These are phyloP conservation scores for Sutorius eximius DNA, from an alignment of 1,284 basidiomycete genomes.

Conservation along the genomic window DNA sequence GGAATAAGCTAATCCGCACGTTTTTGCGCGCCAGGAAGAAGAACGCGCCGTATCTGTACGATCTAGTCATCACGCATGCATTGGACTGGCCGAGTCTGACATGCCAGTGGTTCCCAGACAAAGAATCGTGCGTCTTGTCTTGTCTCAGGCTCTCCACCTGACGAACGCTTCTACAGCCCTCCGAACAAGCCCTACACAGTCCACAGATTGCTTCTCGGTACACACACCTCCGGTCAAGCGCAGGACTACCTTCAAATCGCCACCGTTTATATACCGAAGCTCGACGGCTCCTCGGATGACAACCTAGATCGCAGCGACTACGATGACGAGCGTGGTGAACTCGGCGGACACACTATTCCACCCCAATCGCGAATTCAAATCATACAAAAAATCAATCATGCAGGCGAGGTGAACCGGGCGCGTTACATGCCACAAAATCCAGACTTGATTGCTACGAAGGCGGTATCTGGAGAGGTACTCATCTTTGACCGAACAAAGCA, in stretches of 20 bases:
- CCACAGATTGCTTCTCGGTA: slow-evolving; percentile 93
- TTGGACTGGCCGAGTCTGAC: slow-evolving; percentile 98
- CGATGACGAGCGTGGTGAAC: slow-evolving; percentile 91
- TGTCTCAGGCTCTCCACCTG: not conserved
- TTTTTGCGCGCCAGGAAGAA: slow-evolving; percentile 72
- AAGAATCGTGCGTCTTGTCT: slow-evolving; percentile 70
- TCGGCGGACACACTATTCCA: slow-evolving; percentile 82
- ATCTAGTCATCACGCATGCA: slow-evolving; percentile 96
- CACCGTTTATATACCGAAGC: slow-evolving; percentile 89
- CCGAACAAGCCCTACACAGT: slow-evolving; percentile 88
- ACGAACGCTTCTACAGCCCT: slow-evolving; percentile 48
- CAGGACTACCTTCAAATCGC: slow-evolving; percentile 98
- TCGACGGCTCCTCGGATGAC: slow-evolving; percentile 61
- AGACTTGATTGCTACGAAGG: slow-evolving; percentile 94
- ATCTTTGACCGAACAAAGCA: slow-evolving; percentile 98
- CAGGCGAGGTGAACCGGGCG: slow-evolving; percentile 95
- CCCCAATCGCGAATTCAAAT: slow-evolving; percentile 81
- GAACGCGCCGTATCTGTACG: slow-evolving; percentile 96
- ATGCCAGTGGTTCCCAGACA: slow-evolving; percentile 99
- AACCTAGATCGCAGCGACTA: slow-evolving; percentile 81
- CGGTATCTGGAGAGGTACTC: slow-evolving; percentile 86
- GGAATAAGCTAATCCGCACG: slow-evolving; percentile 8
- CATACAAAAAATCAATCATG: slow-evolving; percentile 94
- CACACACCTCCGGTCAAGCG: slow-evolving; percentile 94
- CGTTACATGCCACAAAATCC: slow-evolving; percentile 99